phyloP scores from a whole-genome alignment of 257 asterid genomes.

The Petunia axillaris region DNA sequence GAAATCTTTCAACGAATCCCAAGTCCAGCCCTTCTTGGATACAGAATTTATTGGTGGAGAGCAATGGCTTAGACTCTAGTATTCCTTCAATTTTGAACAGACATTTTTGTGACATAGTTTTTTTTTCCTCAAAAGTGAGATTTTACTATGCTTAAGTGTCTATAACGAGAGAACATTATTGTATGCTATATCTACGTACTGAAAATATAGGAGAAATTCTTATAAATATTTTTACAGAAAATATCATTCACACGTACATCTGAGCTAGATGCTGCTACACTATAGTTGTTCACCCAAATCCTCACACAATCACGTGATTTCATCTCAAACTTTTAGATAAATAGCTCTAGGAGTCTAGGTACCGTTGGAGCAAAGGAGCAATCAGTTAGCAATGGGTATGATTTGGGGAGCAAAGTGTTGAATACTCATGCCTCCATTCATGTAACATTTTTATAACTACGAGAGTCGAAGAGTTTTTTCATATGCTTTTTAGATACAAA shows the following conservation, averaged over 20 bases:
- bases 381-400: neutral
- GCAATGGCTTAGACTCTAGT: slow-evolving; percentile 57
- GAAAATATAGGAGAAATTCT: too few species aligned
- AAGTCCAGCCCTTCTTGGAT: slow-evolving; percentile 51
- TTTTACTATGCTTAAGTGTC: neutral
- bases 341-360: neutral
- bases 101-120: neutral
- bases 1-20: slow-evolving; percentile 35
- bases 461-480: too few species aligned
- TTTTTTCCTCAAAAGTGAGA: neutral
- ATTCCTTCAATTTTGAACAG: neutral
- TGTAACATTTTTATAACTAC: too few species aligned
- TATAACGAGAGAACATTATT: neutral
- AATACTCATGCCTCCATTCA: too few species aligned
- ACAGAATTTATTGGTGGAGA: slow-evolving; percentile 56
- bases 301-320: neutral
- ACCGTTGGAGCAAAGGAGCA: neutral
- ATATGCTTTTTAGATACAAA: too few species aligned
- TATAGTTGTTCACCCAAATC: neutral
- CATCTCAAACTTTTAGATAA: neutral
- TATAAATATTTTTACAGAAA: too few species aligned
- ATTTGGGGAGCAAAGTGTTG: neutral
- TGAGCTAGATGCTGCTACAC: too few species aligned
- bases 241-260: too few species aligned
- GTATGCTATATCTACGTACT: neutral